A percentile compares a stretch with the other conserved stretches of the same genome.
phyloP scores from a whole-genome alignment of 1,284 basidiomycete species.

The Cryptococcus sp. region DNA sequence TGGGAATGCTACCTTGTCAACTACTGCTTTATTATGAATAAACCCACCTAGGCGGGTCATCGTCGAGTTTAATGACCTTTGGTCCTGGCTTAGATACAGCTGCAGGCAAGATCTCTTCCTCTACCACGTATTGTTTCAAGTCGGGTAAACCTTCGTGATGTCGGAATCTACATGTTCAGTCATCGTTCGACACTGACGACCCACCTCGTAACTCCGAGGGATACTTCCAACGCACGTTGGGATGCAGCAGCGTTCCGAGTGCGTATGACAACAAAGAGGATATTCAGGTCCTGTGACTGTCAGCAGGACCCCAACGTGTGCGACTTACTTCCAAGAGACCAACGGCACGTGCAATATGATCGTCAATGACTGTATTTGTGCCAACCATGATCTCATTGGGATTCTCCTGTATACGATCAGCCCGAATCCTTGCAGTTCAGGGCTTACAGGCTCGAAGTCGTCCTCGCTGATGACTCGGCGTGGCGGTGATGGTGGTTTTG shows the following conservation, averaged over 20 bases:
- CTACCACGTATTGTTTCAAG: slow-evolving; percentile 50
- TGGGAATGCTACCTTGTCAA: not conserved
- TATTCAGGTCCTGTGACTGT: slow-evolving; percentile 32
- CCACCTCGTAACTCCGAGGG: slow-evolving; percentile 45
- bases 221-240: slow-evolving; percentile 45
- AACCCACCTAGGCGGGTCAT: slow-evolving; percentile 18
- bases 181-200: not conserved
- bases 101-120: slow-evolving; percentile 32
- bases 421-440: no score
- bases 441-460: slow-evolving; percentile 38
- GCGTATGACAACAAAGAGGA: slow-evolving; percentile 48
- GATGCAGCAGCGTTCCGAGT: slow-evolving; percentile 36
- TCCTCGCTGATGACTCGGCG: slow-evolving; percentile 30
- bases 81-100: slow-evolving; percentile 20
- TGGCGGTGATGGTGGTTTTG: slow-evolving; percentile 9
- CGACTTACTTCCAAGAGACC: slow-evolving; percentile 36
- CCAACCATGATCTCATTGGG: slow-evolving; percentile 50
- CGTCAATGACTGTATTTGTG: slow-evolving; percentile 31
- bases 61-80: slow-evolving; percentile 48
- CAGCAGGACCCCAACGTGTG: not conserved
- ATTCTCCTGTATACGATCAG: slow-evolving; percentile 29
- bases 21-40: not conserved
- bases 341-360: slow-evolving; percentile 38
- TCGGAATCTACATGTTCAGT: slow-evolving; percentile 28
- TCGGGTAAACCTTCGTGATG: slow-evolving; percentile 45